Evolutionary conservation across 1,284 basidiomycete genomes (phyloP), one percentile per base, ranked within the genome.

Genomic region (Vanrija sp.): DNA sequence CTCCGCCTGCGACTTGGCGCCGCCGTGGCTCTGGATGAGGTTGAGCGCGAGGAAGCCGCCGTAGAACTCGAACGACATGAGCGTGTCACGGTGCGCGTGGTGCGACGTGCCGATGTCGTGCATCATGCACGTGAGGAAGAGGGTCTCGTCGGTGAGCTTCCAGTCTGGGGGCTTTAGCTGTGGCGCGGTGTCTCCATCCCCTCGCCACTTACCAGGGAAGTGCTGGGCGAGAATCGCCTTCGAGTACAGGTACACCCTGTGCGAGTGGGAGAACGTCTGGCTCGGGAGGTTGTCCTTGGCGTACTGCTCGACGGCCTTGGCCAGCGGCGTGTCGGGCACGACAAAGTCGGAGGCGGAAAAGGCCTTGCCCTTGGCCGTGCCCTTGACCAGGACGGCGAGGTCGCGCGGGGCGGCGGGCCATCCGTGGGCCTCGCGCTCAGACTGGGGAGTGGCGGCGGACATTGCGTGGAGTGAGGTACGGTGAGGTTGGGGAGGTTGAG

Each of bases 21-120:
- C 16, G 49, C 35, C 35, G 12, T 72, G 65, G 25, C 74, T 53
- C 23, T 82, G 67, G 44, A 83, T 78, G 41, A 81, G 68, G 45
- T 37, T 18, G 12, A 45, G 49, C 82, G 50, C 47, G 18, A 49
- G 52, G n/a, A 55, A 27, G 9, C 58, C 62, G 23, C 57, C 57
- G 44, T 53, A 62, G 73, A 83, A 83, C 69, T 83, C 83, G 65
- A 83, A 83, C 22, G 79, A 82, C 72, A 83, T 75, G 58, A 82
- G 80, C 10, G 82, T 83, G 38, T 78, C 79, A 6, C 78, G 65
- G 44, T 82, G 74, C 66, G 80, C 80, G 41, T 71, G 71, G 45
- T 81, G 77, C 8, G 81, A 80, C 4, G 80, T 80, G 38, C 82
- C 81, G 53, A 83, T 82, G 64, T 84, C 82, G 60, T 83, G 82